Conservation (phyloP, 1,284 basidiomycete species). For the Austroboletus niveus region DNA sequence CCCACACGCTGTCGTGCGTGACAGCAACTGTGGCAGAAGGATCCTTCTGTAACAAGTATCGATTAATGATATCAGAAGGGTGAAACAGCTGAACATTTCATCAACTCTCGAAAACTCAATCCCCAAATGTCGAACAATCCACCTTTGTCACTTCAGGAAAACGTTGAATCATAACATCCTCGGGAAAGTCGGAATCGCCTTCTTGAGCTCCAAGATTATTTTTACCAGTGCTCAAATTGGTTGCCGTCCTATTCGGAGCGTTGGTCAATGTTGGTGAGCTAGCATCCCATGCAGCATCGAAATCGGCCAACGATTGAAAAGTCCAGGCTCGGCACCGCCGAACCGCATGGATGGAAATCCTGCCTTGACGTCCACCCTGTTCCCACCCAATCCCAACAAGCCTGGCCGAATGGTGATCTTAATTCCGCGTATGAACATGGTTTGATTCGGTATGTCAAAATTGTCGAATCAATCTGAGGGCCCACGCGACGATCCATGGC, state of each 20-base stretch:
- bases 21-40: not conserved
- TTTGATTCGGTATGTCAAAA: slow-evolving; percentile 12
- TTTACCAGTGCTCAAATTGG: not conserved
- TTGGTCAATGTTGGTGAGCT: too few relatives aligned
- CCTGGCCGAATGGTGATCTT: slow-evolving; percentile 16
- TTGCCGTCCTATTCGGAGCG: too few relatives aligned
- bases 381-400: not conserved
- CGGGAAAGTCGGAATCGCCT: too few relatives aligned
- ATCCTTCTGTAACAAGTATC: not conserved
- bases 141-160: not conserved
- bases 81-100: not conserved
- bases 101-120: not conserved
- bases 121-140: not conserved
- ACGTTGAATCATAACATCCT: not conserved
- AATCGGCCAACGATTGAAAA: too few relatives aligned
- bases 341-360: too few relatives aligned
- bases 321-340: too few relatives aligned
- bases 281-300: too few relatives aligned
- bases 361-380: too few relatives aligned
- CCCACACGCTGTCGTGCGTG: not conserved
- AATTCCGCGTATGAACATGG: slow-evolving; percentile 28
- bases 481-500: not conserved
- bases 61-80: not conserved
- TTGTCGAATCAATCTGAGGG: slow-evolving; percentile 7
- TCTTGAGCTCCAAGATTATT: not conserved